Evolutionary conservation across 352 stramenopile species (phyloP), one percentile per base, ranked within the genome.

Genomic region (Globisporangium ultimum): DNA sequence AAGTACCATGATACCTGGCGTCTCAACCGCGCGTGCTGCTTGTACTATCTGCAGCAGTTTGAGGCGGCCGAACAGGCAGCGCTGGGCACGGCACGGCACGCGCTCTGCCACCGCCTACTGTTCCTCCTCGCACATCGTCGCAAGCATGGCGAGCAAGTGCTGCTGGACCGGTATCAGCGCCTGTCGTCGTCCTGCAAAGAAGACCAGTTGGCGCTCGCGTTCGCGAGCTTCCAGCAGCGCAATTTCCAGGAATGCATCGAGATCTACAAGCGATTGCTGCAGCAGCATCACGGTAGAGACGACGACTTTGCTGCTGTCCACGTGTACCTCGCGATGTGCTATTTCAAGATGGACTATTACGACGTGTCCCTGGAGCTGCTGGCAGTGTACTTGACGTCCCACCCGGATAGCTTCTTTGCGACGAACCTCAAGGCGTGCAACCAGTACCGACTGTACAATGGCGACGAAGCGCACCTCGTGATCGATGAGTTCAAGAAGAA

Each of bases 121-220:
- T 88, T 77, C 51, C 58, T 88, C 7, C 51, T 84, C 2, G 71
- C 71, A 0, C 66, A 86, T 50, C 53, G 49, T 17, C 70, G 71
- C 51, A 88, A 75, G 20, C 63, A 80, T 13, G 49, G 56, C 2
- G 89, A 96, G 45, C 87, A 91, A 42, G 59, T 97, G 9, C 80
- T 98, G 41, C 68, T 93, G 24, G 93, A 98, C 64, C 89, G 74
- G 32, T 84, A 85, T 53, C 61, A 80, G 34, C 70, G 79, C 13
- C 66, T 88, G 17, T 71, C 70, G 3, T 18, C 60, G 8, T 68
- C 52, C 2, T 52, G 62, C 12, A 43, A 64, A 4, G 60, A 70
- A 34, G 74, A 88, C 21, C 71, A 83, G 20, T 52, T 87, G 18
- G 67, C 78, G 3, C 20, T 87, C 6, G 74, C 78, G 50, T 70